Evolutionary conservation across 176 grass and related monocot genomes (phyloP), one percentile per base, ranked within the genome.

Genomic region (Zoysia pacifica): DNA sequence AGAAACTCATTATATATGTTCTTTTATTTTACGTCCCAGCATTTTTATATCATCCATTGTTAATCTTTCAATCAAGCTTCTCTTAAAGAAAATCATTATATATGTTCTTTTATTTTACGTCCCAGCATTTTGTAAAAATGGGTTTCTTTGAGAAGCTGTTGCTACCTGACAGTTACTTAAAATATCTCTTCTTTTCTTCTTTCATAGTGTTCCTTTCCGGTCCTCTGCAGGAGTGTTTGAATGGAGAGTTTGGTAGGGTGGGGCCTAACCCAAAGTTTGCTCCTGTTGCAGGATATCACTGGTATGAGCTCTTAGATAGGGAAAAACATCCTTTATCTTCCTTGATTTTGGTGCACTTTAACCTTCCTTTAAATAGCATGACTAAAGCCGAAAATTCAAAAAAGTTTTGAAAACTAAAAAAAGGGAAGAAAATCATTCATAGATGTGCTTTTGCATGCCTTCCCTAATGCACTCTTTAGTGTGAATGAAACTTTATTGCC

Each of bases 181-280:
- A 56, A n/a, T 56, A 59, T 56, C 15, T n/a, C 14, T n/a, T 56
- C 1, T 55, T n/a, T 56, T 56, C 53, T 56, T 56, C 72, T 11
- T 18, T 39, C 53, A 69, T 6, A 43, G 10, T 71, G 58, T 70
- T 62, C 11, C 2, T 51, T 72, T 40, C 60, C 65, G 19, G 7
- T 65, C 52, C 14, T 81, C 65, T 41, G 11, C 84, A 97, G 95
- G 85, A 94, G 72, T 97, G 95, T 54, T 94, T 97, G 91, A 94
- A 94, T 73, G 95, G 95, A 20, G 95, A 97, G 75, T 97, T 97
- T 90, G 94, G 94, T 60, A 89, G 91, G 60, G 91, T 97, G 19
- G 94, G 91, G 37, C 90, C 94, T 9, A 97, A 97, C 66, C 94
- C 94, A 5, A 97, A 97, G 82, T 97, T 94, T 79, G 83, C 60